Conservation (phyloP, 805 yeast species). For the Kodamaea kaohsiungensis region DNA sequence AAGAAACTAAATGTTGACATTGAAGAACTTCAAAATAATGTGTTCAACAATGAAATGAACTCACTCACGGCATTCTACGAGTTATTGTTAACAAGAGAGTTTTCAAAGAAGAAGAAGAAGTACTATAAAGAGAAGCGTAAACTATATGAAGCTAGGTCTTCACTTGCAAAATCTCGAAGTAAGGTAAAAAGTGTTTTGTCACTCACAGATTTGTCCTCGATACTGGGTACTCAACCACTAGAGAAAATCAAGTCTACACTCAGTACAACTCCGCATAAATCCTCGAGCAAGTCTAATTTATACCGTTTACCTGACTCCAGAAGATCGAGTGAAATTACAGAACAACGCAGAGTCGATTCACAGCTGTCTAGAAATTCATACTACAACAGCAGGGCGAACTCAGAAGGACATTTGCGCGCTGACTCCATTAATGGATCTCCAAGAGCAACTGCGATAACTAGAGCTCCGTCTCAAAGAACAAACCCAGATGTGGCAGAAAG, state of each 20-base stretch:
- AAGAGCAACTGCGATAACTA: slow-evolving; percentile 1
- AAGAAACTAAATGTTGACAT: slow-evolving; percentile 64
- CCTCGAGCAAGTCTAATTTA: slow-evolving; percentile 12
- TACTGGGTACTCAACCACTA: slow-evolving; percentile 31
- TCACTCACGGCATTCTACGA: slow-evolving; percentile 76
- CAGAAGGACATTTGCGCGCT: not conserved
- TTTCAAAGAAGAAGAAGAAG: slow-evolving; percentile 31
- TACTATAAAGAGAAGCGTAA: slow-evolving; percentile 32
- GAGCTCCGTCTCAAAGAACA: not conserved
- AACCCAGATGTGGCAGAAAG: slow-evolving; percentile 8
- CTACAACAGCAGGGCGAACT: slow-evolving; percentile 6
- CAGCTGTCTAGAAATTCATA: slow-evolving; percentile 16
- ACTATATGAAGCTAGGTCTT: slow-evolving; percentile 34
- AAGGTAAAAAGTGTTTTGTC: slow-evolving; percentile 40
- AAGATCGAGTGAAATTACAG: slow-evolving; percentile 4
- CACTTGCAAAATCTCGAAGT: slow-evolving; percentile 36
- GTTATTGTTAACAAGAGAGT: slow-evolving; percentile 57
- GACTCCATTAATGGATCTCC: slow-evolving; percentile 10
- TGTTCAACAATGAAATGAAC: slow-evolving; percentile 62
- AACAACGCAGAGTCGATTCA: slow-evolving; percentile 11
- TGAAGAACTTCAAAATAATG: slow-evolving; percentile 57
- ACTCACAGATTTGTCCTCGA: slow-evolving; percentile 28
- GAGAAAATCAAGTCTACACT: slow-evolving; percentile 40
- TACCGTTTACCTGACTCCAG: slow-evolving; percentile 6
- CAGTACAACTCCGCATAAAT: slow-evolving; percentile 26